Conservation (phyloP, 805 yeast species). For the Ogataea ramenticola region DNA sequence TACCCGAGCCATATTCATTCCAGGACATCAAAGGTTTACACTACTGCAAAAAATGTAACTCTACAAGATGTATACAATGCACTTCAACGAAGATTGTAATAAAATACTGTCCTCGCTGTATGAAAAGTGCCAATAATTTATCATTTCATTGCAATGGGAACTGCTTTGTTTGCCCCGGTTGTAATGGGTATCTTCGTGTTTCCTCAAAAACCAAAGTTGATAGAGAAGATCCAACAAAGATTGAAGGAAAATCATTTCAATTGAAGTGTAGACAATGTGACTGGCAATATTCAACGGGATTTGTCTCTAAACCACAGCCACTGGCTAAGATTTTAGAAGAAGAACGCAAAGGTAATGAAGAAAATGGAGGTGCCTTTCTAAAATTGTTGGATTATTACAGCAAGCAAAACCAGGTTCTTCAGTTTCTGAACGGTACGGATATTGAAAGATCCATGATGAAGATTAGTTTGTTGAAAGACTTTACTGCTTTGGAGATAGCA, state of each 20-base stretch:
- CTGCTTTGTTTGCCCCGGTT: slow-evolving; percentile 30
- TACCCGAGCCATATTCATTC: background rate
- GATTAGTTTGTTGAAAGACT: slow-evolving; percentile 8
- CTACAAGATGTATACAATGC: slow-evolving; percentile 23
- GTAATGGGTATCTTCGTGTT: slow-evolving; percentile 14
- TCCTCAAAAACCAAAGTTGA: slow-evolving; percentile 10
- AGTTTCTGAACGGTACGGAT: slow-evolving; percentile 5
- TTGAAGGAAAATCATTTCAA: slow-evolving; percentile 26
- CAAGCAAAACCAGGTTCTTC: slow-evolving; percentile 10
- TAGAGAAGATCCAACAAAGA: slow-evolving; percentile 4
- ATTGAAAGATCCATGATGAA: slow-evolving; percentile 3
- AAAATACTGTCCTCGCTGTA: slow-evolving; percentile 25
- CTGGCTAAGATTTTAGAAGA: slow-evolving; percentile 22
- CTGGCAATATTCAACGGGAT: slow-evolving; percentile 29
- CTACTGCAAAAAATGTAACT: slow-evolving; percentile 22
- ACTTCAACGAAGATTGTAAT: slow-evolving; percentile 10
- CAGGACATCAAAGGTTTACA: background rate
- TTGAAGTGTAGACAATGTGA: slow-evolving; percentile 32
- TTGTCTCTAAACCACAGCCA: slow-evolving; percentile 35
- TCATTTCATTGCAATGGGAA: slow-evolving; percentile 17
- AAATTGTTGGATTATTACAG: slow-evolving; percentile 9
- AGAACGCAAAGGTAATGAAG: slow-evolving; percentile 4
- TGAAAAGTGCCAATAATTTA: too few species aligned
- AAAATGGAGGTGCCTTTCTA: slow-evolving; percentile 5
- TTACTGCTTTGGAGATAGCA: slow-evolving; percentile 17